Base-by-base conservation (phyloP, 2,329 filamentous ascomycete species). In the Fonsecaea multimorphosa region DNA sequence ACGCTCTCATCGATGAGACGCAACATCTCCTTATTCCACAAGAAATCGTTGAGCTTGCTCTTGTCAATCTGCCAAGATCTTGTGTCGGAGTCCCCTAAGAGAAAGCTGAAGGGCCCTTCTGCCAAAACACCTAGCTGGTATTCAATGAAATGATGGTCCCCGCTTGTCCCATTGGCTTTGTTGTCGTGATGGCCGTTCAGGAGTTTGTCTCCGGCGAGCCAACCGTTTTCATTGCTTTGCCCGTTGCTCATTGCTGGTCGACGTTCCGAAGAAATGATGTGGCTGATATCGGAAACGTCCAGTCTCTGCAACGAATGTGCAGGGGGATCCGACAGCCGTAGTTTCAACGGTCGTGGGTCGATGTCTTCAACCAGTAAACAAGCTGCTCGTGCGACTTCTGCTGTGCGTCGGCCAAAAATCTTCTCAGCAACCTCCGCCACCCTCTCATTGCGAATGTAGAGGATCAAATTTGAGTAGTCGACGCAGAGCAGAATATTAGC, bases 31-130 rank as follows among this genome's bases (percentile, higher is more conserved):
- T 86, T 80, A 73, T 93, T 89, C 52, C 90, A 88, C 36, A 98
- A 81, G 58, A 85, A 84, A 51, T 87, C 84, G 58, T 92, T 84
- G 3, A 98, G 82, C 8, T 85, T 83, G n/a, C 86, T 83, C 74
- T 95, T 96, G 73, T 97, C 89, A 4, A 98, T 87, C 0, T 88
- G 89, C 91, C 93, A 99, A 73, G 91, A 88, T 34, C 89, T 88
- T 27, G 86, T 87, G 38, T 82, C 70, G 8, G 44, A 6, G 14
- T 76, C 73, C 7, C 75, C 70, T 19, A 73, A 73, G 58, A 76
- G 73, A 3, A 75, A 77, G 19, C 74, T 74, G 27, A 82, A 77
- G 52, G 78, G 77, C 7, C 79, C 74, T 67, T 80, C 76, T 29
- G 79, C 74, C 80, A 77, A 87, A 82, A 67, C 86, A 84, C 78